phyloP scores from a whole-genome alignment of 2,329 filamentous ascomycete species.

The Chaetomiaceae sp. region DNA sequence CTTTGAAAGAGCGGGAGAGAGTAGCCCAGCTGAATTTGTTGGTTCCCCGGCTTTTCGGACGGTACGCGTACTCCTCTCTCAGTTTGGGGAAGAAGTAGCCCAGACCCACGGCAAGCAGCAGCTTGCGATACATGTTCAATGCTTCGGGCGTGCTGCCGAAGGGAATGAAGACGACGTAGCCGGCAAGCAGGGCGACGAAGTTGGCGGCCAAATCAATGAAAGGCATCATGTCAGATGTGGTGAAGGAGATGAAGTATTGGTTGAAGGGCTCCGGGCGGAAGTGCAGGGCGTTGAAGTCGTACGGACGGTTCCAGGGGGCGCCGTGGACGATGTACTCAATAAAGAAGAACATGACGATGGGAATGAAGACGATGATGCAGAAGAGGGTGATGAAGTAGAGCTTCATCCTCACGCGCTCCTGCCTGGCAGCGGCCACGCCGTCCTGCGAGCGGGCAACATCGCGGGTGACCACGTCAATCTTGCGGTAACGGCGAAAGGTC shows the following conservation, averaged over 20 bases:
- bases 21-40: slow-evolving; percentile 17
- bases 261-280: slow-evolving; percentile 31
- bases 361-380: slow-evolving; percentile 47
- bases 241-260: slow-evolving; percentile 43
- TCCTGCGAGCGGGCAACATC: slow-evolving; percentile 34
- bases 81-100: slow-evolving; percentile 39
- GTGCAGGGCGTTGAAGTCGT: slow-evolving; percentile 39
- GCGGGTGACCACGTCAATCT: slow-evolving; percentile 38
- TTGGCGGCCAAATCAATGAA: slow-evolving; percentile 39
- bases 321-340: slow-evolving; percentile 35
- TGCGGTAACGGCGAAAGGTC: slow-evolving; percentile 42
- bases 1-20: slow-evolving; percentile 6
- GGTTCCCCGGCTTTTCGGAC: slow-evolving; percentile 8
- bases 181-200: slow-evolving; percentile 44
- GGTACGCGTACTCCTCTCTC: slow-evolving; percentile 27
- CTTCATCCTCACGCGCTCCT: slow-evolving; percentile 43
- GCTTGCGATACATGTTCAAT: slow-evolving; percentile 41
- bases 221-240: slow-evolving; percentile 35
- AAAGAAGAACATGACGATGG: slow-evolving; percentile 38
- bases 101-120: slow-evolving; percentile 36
- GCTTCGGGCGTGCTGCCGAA: slow-evolving; percentile 53
- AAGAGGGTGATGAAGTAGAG: slow-evolving; percentile 51
- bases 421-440: slow-evolving; percentile 36
- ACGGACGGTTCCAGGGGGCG: slow-evolving; percentile 29
- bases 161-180: slow-evolving; percentile 44